phyloP scores from a whole-genome alignment of 2,329 filamentous ascomycete genomes.

The Rosellinia necatrix region DNA sequence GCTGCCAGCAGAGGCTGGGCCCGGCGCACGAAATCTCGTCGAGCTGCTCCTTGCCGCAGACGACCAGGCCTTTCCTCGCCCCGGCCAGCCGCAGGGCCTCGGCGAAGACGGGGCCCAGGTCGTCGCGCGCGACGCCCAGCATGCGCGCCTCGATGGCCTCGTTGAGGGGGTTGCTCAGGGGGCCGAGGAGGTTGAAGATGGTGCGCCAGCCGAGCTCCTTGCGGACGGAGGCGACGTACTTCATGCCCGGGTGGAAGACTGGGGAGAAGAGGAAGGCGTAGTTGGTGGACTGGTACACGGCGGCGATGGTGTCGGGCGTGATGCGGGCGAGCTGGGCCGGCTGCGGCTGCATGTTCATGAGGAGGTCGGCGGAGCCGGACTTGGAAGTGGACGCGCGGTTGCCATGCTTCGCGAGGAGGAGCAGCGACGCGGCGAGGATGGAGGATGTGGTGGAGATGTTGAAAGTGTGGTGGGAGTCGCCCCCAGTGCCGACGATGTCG shows the following conservation, averaged over 20 bases:
- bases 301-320: slow-evolving; percentile 69
- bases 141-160: slow-evolving; percentile 84
- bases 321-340: slow-evolving; percentile 77
- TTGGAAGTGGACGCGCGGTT: slow-evolving; percentile 95
- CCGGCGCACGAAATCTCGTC: slow-evolving; percentile 96
- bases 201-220: slow-evolving; percentile 91
- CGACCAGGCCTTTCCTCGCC: slow-evolving; percentile 81
- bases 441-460: slow-evolving; percentile 96
- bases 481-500: slow-evolving; percentile 96
- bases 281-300: slow-evolving; percentile 79
- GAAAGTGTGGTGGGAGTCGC: slow-evolving; percentile 96
- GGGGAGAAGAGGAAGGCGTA: slow-evolving; percentile 97
- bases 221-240: slow-evolving; percentile 82
- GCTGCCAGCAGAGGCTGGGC: slow-evolving; percentile 84
- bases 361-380: slow-evolving; percentile 91
- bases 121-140: slow-evolving; percentile 87
- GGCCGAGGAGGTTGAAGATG: slow-evolving; percentile 96
- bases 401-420: slow-evolving; percentile 91
- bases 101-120: slow-evolving; percentile 86
- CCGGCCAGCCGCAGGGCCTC: slow-evolving; percentile 80
- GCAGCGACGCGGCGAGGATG: slow-evolving; percentile 83
- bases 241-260: slow-evolving; percentile 95
- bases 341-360: slow-evolving; percentile 73
- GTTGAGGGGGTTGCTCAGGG: slow-evolving; percentile 88
- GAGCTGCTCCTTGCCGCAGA: slow-evolving; percentile 92